Evolutionary conservation across 1,284 basidiomycete species (phyloP).

Genomic region (Ustilago hordei): DNA sequence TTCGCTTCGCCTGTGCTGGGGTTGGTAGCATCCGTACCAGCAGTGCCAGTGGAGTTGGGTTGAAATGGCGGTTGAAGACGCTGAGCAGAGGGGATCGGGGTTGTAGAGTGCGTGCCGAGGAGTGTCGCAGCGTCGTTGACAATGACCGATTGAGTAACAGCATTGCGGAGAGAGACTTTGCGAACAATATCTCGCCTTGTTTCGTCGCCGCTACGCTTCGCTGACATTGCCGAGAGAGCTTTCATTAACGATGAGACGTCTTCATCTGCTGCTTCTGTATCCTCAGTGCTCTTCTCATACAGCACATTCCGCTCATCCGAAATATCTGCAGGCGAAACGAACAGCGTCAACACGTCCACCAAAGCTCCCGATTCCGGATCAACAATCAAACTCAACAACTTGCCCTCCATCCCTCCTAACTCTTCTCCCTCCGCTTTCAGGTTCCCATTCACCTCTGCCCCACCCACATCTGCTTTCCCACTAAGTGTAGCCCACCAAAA

Average conservation of each 20-base stretch:
- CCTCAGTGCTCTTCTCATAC: conserved; percentile 20
- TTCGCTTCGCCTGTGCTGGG: not conserved
- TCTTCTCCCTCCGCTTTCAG: conserved; percentile 15
- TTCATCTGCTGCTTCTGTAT: not conserved
- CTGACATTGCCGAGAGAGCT: conserved; percentile 31
- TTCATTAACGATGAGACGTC: conserved; percentile 4
- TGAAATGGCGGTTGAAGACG: conserved; percentile 1
- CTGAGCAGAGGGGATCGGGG: not conserved
- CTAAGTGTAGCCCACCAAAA: conserved; percentile 41
- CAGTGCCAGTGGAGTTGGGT: not conserved
- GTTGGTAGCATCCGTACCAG: not conserved
- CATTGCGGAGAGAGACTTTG: conserved; percentile 31
- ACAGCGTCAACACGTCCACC: conserved; percentile 42
- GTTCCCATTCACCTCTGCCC: not conserved
- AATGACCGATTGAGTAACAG: conserved; percentile 32
- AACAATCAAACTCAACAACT: conserved; percentile 32
- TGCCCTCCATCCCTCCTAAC: conserved; percentile 8
- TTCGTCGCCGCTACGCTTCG: conserved; percentile 24
- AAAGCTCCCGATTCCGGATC: conserved; percentile 34
- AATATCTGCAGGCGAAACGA: conserved; percentile 36
- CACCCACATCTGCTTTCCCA: conserved; percentile 7
- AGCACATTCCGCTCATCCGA: conserved; percentile 42
- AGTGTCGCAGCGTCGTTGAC: conserved; percentile 23
- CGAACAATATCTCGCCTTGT: conserved; percentile 25
- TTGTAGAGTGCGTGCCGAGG: conserved; percentile 6